Evolutionary conservation across 2,329 filamentous ascomycete genomes (phyloP).

Genomic region (Teratosphaeria pseudoeucalypti): DNA sequence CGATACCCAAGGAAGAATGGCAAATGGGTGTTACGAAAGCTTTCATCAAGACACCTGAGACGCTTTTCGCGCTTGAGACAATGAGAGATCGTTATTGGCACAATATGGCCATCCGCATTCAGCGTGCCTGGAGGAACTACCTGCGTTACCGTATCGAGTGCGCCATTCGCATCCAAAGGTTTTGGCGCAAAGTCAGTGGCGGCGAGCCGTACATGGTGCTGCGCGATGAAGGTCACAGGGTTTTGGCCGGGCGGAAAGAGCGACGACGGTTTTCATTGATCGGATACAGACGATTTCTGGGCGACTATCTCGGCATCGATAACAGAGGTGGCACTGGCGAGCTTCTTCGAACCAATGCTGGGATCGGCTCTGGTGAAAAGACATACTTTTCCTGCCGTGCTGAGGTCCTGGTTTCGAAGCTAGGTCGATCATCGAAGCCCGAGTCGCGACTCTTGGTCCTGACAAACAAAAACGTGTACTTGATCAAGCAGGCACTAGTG

Average conservation of each 20-base stretch:
- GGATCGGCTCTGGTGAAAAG: constrained; percentile 58
- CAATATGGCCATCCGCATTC: constrained; percentile 97
- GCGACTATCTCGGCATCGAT: constrained; percentile 86
- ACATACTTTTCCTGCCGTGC: constrained; percentile 83
- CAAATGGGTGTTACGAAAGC: constrained; percentile 95
- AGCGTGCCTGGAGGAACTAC: constrained; percentile 94
- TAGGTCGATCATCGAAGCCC: constrained; percentile 90
- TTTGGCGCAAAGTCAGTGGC: constrained; percentile 88
- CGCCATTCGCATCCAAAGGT: constrained; percentile 84
- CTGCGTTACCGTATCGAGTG: constrained; percentile 85
- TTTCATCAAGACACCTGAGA: constrained; percentile 97
- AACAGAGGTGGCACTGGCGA: constrained; percentile 70
- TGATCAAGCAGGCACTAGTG: constrained; percentile 73
- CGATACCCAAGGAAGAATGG: constrained; percentile 89
- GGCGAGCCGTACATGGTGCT: constrained; percentile 82
- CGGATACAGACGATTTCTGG: constrained; percentile 83
- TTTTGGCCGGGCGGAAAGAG: constrained; percentile 81
- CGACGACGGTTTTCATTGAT: constrained; percentile 81
- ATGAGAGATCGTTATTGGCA: constrained; percentile 99
- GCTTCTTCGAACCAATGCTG: constrained; percentile 64
- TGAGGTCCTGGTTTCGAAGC: constrained; percentile 84
- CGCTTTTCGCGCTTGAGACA: constrained; percentile 87
- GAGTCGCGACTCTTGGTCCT: constrained; percentile 76
- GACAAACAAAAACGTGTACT: constrained; percentile 72
- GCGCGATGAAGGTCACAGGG: constrained; percentile 73